Base-by-base conservation (phyloP, 306 rosid species). In the Sesbania bispinosa region DNA sequence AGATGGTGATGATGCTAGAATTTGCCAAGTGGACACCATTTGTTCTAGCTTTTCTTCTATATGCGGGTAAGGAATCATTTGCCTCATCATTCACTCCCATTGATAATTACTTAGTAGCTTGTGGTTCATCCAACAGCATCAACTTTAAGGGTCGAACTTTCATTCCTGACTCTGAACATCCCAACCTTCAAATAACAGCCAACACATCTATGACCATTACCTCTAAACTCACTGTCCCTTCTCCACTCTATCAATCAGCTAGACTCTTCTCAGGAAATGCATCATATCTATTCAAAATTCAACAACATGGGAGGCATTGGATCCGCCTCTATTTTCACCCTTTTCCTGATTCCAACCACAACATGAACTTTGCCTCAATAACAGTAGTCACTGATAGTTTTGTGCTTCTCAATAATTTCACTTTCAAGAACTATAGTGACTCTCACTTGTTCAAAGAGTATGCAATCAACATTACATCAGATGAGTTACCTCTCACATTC, bases 311-410 rank as follows among this genome's bases (percentile, higher is more conserved):
- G 32, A 30, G 45, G 39, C 45, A 58, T 16, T 58, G 65, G 65
- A 58, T 58, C 15, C 65, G 45, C 6, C 65, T 58, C 65, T 58
- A 58, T n/a, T 58, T 58, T 58, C 65, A 58, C 9, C 65, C 14
- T 58, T 58, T 58, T 32, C 27, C 65, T 4, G 26, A 58, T 58
- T 58, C 14, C 14, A 58, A 9, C 45, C 41, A 7, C 13, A 55
- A 29, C 62, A 55, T 55, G 62, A 6, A 20, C 21, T 27, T 55
- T 14, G 62, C 62, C 8, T 27, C 62, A 55, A 14, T 55, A 29
- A 29, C 21, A 55, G 62, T 55, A 55, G 10, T 7, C 23, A 14
- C 62, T 6, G 23, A 55, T n/a, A 14, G 23, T n/a, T 27, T 55
- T 8, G 39, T 55, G 6, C 62, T 55, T 55, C 41, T 55, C 20